These are phyloP conservation scores for Lachnellula cervina DNA, from an alignment of 2,329 filamentous ascomycete genomes.

Conservation along the genomic window DNA sequence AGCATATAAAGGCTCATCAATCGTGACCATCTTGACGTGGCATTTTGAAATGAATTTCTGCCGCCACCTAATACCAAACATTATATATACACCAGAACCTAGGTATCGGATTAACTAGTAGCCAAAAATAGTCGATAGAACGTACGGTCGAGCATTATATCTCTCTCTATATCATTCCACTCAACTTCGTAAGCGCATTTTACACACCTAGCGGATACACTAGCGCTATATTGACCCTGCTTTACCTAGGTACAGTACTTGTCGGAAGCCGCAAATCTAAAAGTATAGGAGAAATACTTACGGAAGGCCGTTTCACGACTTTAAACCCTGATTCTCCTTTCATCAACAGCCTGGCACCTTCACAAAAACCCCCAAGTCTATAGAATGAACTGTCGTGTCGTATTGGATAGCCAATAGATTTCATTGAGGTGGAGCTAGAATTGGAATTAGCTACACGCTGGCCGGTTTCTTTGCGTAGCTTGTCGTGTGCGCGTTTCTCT, in stretches of 20 bases:
- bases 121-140: background rate
- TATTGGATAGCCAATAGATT: slow-evolving; percentile 26
- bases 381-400: slow-evolving; percentile 29
- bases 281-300: slow-evolving; percentile 10
- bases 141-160: slow-evolving; percentile 24
- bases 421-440: slow-evolving; percentile 17
- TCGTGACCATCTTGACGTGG: slow-evolving; percentile 26
- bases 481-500: slow-evolving; percentile 6
- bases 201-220: slow-evolving; percentile 25
- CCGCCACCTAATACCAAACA: slow-evolving; percentile 27
- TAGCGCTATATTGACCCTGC: slow-evolving; percentile 28
- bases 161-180: slow-evolving; percentile 28
- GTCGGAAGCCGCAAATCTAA: slow-evolving; percentile 8
- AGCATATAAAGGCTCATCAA: slow-evolving; percentile 27
- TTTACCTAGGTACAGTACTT: background rate
- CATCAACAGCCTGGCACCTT: slow-evolving; percentile 24
- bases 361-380: slow-evolving; percentile 30
- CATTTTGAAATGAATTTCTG: slow-evolving; percentile 30
- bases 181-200: slow-evolving; percentile 30
- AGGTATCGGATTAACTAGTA: slow-evolving; percentile 1
- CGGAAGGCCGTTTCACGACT: slow-evolving; percentile 27
- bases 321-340: slow-evolving; percentile 28
- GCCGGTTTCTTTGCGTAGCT: slow-evolving; percentile 1
- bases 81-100: slow-evolving; percentile 28
- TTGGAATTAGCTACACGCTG: background rate